Conservation (phyloP, 441 rosid genomes). For the Geranium incanum region DNA sequence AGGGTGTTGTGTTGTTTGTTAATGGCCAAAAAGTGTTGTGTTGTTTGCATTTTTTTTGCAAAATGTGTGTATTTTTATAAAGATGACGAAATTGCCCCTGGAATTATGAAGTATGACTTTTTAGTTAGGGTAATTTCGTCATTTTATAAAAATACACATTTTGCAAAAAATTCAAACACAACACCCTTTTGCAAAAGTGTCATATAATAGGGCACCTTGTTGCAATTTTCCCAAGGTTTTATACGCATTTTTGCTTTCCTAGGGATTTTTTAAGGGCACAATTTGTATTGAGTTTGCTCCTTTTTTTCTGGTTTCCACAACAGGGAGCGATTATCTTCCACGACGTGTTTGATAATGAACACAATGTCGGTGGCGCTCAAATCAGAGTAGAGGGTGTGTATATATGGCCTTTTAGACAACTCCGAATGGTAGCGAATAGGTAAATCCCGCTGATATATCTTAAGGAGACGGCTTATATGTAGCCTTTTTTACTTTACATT, state of each 20-base stretch:
- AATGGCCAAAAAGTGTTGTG: too few relatives aligned
- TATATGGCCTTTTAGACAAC: constrained; percentile 98
- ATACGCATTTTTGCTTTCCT: neutral
- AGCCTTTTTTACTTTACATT: constrained; percentile 17
- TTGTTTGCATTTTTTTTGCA: too few relatives aligned
- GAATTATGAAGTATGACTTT: too few relatives aligned
- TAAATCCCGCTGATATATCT: constrained; percentile 25
- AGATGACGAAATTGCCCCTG: too few relatives aligned
- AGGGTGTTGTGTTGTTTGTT: too few relatives aligned
- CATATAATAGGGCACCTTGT: neutral
- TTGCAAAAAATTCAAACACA: too few relatives aligned
- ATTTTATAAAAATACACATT: too few relatives aligned
- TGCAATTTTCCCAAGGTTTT: neutral
- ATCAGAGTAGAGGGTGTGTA: constrained; percentile 95
- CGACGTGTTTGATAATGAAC: constrained; percentile 81
- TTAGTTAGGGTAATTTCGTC: too few relatives aligned
- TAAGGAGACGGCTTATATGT: constrained; percentile 13
- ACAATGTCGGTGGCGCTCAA: constrained; percentile 86
- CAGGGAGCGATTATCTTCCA: constrained; percentile 96
- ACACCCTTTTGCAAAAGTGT: too few relatives aligned
- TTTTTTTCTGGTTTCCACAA: constrained; percentile 20
- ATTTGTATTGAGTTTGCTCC: neutral
- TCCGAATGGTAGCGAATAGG: constrained; percentile 92
- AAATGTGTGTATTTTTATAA: too few relatives aligned
- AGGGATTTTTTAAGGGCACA: neutral